phyloP scores from a whole-genome alignment of 2,329 filamentous ascomycete genomes.

The Cercospora beticola region DNA sequence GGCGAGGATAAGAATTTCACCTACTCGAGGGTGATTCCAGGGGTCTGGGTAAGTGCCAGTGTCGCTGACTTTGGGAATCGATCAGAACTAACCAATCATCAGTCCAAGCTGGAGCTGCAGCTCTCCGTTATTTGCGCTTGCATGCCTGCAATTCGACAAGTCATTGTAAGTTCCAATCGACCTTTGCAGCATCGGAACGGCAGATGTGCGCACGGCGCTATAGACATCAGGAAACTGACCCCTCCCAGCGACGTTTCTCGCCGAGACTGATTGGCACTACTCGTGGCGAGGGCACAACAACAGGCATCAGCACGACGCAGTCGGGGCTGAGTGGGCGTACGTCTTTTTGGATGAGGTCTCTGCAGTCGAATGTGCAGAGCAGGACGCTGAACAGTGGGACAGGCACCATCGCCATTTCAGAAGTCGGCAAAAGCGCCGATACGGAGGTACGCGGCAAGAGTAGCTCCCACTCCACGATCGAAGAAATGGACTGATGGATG shows the following conservation, averaged over 20 bases:
- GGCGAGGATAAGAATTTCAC: no score
- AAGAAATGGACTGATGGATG: not conserved
- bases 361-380: conserved; percentile 5
- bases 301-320: conserved; percentile 6
- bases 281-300: not conserved
- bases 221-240: no score
- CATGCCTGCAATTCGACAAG: conserved; percentile 19
- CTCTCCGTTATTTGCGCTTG: conserved; percentile 18
- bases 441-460: conserved; percentile 15
- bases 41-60: no score
- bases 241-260: conserved; percentile 11
- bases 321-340: conserved; percentile 17
- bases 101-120: conserved; percentile 17
- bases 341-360: conserved; percentile 14
- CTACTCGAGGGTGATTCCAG: no score
- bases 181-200: no score
- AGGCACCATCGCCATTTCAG: conserved; percentile 17
- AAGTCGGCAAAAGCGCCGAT: conserved; percentile 6
- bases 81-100: not conserved
- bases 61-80: no score
- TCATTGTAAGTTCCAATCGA: conserved; percentile 15
- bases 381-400: conserved; percentile 8
- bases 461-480: not conserved
- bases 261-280: conserved; percentile 17
- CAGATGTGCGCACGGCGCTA: no score